phyloP scores from a whole-genome alignment of 2,329 filamentous ascomycete species.

The Arthroderma sp. region DNA sequence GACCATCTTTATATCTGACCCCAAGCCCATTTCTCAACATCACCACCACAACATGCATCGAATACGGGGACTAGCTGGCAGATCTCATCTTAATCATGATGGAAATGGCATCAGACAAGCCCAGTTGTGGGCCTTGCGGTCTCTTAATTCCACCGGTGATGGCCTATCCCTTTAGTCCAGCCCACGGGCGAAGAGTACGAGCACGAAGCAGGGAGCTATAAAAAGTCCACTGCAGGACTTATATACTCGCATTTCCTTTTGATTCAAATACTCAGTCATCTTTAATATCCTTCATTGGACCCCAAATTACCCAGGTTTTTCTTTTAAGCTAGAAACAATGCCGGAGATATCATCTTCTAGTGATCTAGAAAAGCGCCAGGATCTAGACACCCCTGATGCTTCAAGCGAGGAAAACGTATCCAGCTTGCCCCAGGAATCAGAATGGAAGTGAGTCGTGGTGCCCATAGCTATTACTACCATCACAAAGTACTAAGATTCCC shows the following conservation, averaged over 20 bases:
- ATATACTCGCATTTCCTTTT: too few species aligned
- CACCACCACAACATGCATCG: background rate
- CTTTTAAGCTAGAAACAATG: background rate
- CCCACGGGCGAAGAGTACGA: too few species aligned
- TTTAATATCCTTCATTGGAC: too few species aligned
- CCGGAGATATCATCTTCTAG: background rate
- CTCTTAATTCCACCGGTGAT: too few species aligned
- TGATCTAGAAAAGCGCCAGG: background rate
- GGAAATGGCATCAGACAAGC: too few species aligned
- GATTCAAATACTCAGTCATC: too few species aligned
- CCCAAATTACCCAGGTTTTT: background rate
- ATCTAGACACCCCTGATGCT: too few species aligned
- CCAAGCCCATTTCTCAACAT: background rate
- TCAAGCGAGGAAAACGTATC: background rate
- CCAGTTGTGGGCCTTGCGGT: too few species aligned
- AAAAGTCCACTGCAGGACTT: too few species aligned
- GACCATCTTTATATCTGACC: background rate
- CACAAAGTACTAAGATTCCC: background rate
- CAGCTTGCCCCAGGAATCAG: background rate
- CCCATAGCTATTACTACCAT: background rate
- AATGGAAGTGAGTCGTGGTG: background rate
- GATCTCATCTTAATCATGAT: too few species aligned
- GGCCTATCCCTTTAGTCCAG: too few species aligned
- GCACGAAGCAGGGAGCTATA: too few species aligned
- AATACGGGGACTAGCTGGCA: background rate